Conservation (phyloP, 345 rosid genomes). For the Carallia pectinifolia region DNA sequence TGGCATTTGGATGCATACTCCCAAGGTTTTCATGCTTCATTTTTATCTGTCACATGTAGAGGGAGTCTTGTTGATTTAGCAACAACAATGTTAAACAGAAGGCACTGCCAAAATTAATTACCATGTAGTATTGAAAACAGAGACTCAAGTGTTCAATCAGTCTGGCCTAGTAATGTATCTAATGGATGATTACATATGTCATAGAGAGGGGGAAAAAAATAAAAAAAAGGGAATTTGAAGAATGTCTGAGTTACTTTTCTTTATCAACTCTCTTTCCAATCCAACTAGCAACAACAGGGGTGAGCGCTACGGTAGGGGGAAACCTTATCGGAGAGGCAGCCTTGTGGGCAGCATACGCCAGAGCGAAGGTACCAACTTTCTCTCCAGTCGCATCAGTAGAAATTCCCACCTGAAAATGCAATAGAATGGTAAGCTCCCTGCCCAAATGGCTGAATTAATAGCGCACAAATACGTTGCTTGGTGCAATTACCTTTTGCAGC, state of each 20-base stretch:
- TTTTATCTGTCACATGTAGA: too few relatives aligned
- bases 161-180: not conserved
- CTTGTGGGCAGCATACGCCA: constrained; percentile 93
- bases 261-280: constrained; percentile 76
- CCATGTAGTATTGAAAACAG: too few relatives aligned
- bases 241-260: constrained; percentile 22
- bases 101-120: too few relatives aligned
- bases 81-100: too few relatives aligned
- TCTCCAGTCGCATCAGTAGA: constrained; percentile 63
- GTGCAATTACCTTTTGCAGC: constrained; percentile 52
- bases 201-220: not conserved
- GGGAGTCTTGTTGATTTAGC: too few relatives aligned
- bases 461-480: not conserved
- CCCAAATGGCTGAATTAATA: not conserved
- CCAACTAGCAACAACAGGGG: constrained; percentile 88
- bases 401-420: constrained; percentile 62
- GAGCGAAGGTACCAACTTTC: constrained; percentile 82
- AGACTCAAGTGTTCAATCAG: too few relatives aligned
- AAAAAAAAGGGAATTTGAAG: not conserved
- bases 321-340: constrained; percentile 96
- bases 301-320: constrained; percentile 85
- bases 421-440: constrained; percentile 5
- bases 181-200: not conserved
- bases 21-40: too few relatives aligned
- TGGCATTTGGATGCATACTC: too few relatives aligned